A percentile compares a stretch with the other conserved stretches of the same genome.
Evolutionary conservation across 495 filamentous ascomycete genomes (phyloP).

Genomic region (Hypoxylon intermedium): DNA sequence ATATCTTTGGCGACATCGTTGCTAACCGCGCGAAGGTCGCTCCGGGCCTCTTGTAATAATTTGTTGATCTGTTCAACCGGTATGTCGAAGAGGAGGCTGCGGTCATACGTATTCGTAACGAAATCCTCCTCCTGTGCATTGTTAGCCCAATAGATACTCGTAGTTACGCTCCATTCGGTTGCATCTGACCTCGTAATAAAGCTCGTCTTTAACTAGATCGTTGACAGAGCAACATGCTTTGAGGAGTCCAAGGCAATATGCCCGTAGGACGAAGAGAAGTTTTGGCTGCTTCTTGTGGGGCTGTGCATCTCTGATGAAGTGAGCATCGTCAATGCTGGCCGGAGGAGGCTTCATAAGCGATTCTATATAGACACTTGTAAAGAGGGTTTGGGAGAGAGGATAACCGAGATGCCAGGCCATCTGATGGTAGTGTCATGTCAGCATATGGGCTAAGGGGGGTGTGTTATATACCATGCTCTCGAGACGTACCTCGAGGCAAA

Average conservation of each 20-base stretch:
- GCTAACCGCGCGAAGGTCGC: conserved; percentile 57
- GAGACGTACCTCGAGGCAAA: conserved; percentile 80
- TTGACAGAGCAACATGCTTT: conserved; percentile 86
- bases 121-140: conserved; percentile 89
- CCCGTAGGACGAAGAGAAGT: conserved; percentile 73
- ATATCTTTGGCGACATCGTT: conserved; percentile 57
- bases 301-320: conserved; percentile 58
- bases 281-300: conserved; percentile 45
- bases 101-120: conserved; percentile 85
- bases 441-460: conserved; percentile 15
- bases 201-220: conserved; percentile 72
- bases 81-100: conserved; percentile 72
- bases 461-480: conserved; percentile 22
- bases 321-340: conserved; percentile 69
- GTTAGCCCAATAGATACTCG: conserved; percentile 38
- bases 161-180: conserved; percentile 36
- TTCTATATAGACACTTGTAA: conserved; percentile 94
- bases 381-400: conserved; percentile 90
- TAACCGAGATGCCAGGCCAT: conserved; percentile 98
- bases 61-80: conserved; percentile 61
- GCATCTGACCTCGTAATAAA: conserved; percentile 79
- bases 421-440: conserved; percentile 52
- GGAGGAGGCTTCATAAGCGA: conserved; percentile 77
- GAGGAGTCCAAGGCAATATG: conserved; percentile 85
- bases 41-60: conserved; percentile 66